Conservation (phyloP, 2,329 filamentous ascomycete species). For the Beauveria sp. region DNA sequence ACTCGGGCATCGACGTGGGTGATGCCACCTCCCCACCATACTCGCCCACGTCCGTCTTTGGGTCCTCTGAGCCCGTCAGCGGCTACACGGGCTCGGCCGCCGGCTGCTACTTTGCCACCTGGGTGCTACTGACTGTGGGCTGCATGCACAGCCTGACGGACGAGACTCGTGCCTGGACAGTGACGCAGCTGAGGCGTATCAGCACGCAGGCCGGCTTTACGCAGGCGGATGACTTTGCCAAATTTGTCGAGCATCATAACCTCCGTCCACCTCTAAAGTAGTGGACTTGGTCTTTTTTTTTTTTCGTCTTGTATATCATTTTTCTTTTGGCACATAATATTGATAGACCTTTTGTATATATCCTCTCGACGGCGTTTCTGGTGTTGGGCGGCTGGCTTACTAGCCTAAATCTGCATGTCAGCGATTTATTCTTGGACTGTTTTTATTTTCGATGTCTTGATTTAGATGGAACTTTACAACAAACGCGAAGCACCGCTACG, state of each 20-base stretch:
- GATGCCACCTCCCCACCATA: conserved; percentile 3
- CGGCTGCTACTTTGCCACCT: conserved; percentile 9
- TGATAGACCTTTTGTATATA: conserved; percentile 1
- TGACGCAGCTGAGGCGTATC: conserved; percentile 7
- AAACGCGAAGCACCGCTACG: no score
- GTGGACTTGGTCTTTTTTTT: background rate
- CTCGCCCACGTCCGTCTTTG: conserved; percentile 8
- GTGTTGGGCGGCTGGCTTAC: background rate
- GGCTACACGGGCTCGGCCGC: conserved; percentile 7
- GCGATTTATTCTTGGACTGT: background rate
- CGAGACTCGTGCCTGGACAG: conserved; percentile 10
- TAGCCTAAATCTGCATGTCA: background rate
- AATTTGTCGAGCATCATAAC: conserved; percentile 7
- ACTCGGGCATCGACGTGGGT: conserved; percentile 5
- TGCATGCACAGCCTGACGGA: conserved; percentile 12
- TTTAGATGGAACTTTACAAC: background rate
- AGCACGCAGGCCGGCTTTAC: conserved; percentile 9
- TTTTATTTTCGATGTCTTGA: background rate
- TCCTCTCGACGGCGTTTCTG: background rate
- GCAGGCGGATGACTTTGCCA: conserved; percentile 11
- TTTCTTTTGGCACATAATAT: background rate
- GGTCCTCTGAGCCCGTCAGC: conserved; percentile 3
- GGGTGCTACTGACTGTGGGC: conserved; percentile 9
- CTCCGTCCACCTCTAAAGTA: conserved; percentile 11
- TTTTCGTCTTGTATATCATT: background rate